These are phyloP conservation scores for Euptelea pleiosperma DNA, from an alignment of 164 flowering plant species.

Conservation along the genomic window DNA sequence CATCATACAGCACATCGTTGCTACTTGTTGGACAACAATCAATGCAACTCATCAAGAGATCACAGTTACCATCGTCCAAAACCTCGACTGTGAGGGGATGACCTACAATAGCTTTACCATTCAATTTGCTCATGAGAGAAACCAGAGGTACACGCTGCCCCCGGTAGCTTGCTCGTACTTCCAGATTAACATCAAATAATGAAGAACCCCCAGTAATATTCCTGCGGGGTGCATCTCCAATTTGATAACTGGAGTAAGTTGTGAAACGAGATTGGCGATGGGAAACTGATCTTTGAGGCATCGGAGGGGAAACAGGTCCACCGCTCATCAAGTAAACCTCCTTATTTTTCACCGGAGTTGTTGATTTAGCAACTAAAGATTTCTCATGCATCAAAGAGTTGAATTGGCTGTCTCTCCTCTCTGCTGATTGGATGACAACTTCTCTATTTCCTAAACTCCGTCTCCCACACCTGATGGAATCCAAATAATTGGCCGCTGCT, in stretches of 20 bases:
- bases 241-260: slow-evolving; percentile 37
- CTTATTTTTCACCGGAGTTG: not conserved
- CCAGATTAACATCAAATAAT: slow-evolving; percentile 58
- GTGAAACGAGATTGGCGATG: slow-evolving; percentile 46
- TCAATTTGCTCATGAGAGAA: slow-evolving; percentile 80
- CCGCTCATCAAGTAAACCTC: slow-evolving; percentile 3
- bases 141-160: slow-evolving; percentile 70
- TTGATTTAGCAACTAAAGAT: slow-evolving; percentile 1
- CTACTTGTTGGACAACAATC: slow-evolving; percentile 20
- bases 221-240: slow-evolving; percentile 27
- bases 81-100: slow-evolving; percentile 69
- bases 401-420: not conserved
- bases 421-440: slow-evolving; percentile 2
- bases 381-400: slow-evolving; percentile 7
- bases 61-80: slow-evolving; percentile 50
- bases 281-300: slow-evolving; percentile 39
- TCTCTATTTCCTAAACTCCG: slow-evolving; percentile 7
- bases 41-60: slow-evolving; percentile 21
- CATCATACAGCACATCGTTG: slow-evolving; percentile 17
- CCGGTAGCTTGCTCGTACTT: slow-evolving; percentile 52
- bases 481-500: slow-evolving; percentile 12
- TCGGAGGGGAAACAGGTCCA: slow-evolving; percentile 18
- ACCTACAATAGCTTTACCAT: slow-evolving; percentile 74
- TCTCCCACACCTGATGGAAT: slow-evolving; percentile 10
- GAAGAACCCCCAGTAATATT: slow-evolving; percentile 18